Evolutionary conservation across 164 flowering plant genomes (phyloP).

Genomic region (Macadamia integrifolia): DNA sequence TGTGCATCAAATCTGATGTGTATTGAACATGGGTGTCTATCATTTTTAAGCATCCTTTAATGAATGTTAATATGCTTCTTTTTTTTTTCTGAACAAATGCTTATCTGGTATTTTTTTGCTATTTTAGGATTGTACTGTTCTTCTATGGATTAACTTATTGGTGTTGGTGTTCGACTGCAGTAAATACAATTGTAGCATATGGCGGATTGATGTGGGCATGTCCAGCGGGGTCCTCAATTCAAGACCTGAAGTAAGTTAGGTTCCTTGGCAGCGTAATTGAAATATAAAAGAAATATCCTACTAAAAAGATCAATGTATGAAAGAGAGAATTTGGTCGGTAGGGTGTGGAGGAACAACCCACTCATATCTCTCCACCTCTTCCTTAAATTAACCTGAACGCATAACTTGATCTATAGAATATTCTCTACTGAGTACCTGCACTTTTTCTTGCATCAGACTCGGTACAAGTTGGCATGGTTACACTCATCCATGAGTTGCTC

Average conservation of each 20-base stretch:
- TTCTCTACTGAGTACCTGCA: too few relatives aligned
- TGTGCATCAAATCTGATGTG: too few relatives aligned
- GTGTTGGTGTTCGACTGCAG: constrained; percentile 35
- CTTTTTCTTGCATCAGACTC: too few relatives aligned
- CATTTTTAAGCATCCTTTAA: neutral
- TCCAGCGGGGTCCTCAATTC: constrained; percentile 88
- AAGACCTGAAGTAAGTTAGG: constrained; percentile 77
- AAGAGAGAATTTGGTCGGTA: neutral
- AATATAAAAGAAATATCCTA: neutral
- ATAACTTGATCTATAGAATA: too few relatives aligned
- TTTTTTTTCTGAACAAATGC: neutral
- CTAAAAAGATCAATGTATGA: too few relatives aligned
- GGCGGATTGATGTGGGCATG: constrained; percentile 96
- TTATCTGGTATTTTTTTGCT: neutral
- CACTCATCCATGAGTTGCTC: too few relatives aligned
- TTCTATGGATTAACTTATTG: neutral
- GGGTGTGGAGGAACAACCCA: neutral
- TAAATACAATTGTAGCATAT: constrained; percentile 66
- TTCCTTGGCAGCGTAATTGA: neutral
- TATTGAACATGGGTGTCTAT: too few relatives aligned
- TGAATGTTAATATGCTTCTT: neutral
- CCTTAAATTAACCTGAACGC: neutral
- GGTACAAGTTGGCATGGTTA: too few relatives aligned
- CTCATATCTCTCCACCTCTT: neutral
- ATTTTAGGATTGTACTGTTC: neutral